Evolutionary conservation across 1,284 basidiomycete genomes (phyloP).

Genomic region (Tilletia setariae): DNA sequence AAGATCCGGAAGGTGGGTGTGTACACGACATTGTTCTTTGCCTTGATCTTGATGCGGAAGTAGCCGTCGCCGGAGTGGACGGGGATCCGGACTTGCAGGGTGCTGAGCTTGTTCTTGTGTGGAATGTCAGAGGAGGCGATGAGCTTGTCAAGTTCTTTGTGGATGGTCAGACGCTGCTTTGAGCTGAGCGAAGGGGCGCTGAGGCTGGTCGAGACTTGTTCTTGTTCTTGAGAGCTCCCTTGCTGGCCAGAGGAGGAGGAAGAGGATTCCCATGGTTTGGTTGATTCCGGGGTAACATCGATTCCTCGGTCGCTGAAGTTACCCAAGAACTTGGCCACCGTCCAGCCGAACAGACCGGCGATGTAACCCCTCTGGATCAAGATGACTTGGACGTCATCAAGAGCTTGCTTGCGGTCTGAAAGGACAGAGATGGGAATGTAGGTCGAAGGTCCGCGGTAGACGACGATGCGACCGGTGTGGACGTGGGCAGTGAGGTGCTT

Average conservation of each 20-base stretch:
- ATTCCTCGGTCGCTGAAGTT: slow-evolving; percentile 31
- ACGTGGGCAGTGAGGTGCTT: slow-evolving; percentile 31
- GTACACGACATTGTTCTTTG: slow-evolving; percentile 17
- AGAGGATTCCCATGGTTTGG: not conserved
- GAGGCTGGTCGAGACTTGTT: slow-evolving; percentile 7
- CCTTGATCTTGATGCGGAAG: slow-evolving; percentile 31
- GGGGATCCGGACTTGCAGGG: slow-evolving; percentile 36
- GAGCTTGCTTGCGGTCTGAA: slow-evolving; percentile 12
- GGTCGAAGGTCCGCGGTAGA: slow-evolving; percentile 41
- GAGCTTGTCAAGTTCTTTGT: slow-evolving; percentile 34
- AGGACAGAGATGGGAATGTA: slow-evolving; percentile 32
- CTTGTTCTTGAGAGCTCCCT: not conserved
- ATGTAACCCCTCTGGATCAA: slow-evolving; percentile 41
- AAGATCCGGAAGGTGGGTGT: slow-evolving; percentile 39
- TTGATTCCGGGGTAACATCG: slow-evolving; percentile 32
- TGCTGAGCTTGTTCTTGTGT: slow-evolving; percentile 26
- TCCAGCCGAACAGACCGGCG: slow-evolving; percentile 41
- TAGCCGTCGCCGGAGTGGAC: slow-evolving; percentile 40
- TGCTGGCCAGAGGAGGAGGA: not conserved
- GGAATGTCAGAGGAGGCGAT: slow-evolving; percentile 21
- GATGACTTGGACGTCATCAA: slow-evolving; percentile 27
- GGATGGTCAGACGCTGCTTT: slow-evolving; percentile 25
- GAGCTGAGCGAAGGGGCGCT: slow-evolving; percentile 16
- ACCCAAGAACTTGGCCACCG: slow-evolving; percentile 32
- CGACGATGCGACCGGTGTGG: slow-evolving; percentile 33